phyloP scores from a whole-genome alignment of 169 alveolate species.

The Perkinsus marinus region DNA sequence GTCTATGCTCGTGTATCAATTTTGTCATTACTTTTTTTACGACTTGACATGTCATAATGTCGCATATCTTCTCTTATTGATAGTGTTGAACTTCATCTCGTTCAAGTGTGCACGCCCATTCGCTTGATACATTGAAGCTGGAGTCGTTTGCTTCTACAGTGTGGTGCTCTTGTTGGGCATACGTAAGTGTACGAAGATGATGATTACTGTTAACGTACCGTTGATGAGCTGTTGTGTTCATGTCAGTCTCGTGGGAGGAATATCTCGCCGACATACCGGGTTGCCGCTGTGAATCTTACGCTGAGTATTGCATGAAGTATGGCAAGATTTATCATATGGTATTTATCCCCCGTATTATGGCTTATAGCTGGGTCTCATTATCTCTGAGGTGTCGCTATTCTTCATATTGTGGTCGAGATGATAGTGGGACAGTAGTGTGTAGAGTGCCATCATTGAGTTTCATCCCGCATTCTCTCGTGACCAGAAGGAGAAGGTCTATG shows the following conservation, averaged over 20 bases:
- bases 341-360: no score
- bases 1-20: not conserved
- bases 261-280: not conserved
- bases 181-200: not conserved
- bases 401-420: no score
- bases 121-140: not conserved
- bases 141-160: not conserved
- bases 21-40: not conserved
- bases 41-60: not conserved
- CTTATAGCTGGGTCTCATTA: no score
- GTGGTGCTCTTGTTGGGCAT: not conserved
- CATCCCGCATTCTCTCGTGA: no score
- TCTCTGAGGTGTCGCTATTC: no score
- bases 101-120: not conserved
- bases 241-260: not conserved
- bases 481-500: no score
- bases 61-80: not conserved
- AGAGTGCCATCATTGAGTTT: no score
- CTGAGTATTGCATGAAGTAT: no score
- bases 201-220: not conserved
- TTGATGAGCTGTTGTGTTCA: not conserved
- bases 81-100: not conserved
- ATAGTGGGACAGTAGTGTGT: no score
- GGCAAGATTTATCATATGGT: no score
- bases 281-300: not conserved